Percentiles rank a stretch among this genome's conserved stretches.
phyloP scores from a whole-genome alignment of 371 early-diverging fungal species.

The Syncephalastrum sp. region DNA sequence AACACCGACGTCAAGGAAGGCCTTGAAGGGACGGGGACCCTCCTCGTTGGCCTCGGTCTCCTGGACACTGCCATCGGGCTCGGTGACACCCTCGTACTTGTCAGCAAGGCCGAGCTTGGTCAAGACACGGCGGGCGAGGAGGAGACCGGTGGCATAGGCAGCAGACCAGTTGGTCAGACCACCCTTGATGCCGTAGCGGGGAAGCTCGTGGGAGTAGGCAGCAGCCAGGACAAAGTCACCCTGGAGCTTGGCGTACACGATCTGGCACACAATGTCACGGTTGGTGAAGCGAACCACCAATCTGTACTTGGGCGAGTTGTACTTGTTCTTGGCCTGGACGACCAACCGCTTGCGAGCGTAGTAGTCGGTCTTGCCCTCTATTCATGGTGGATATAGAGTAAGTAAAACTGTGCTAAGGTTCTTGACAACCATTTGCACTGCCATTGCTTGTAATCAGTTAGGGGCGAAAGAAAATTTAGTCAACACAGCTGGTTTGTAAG shows the following conservation, averaged over 20 bases:
- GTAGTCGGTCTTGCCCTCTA: slow-evolving; percentile 99
- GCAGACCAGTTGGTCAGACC: slow-evolving; percentile 99
- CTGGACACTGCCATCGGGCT: slow-evolving; percentile 92
- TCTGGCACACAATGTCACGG: slow-evolving; percentile 97
- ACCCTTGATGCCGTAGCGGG: slow-evolving; percentile 97
- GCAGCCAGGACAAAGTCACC: slow-evolving; percentile 98
- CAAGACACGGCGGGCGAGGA: slow-evolving; percentile 97
- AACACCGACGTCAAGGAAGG: slow-evolving; percentile 99
- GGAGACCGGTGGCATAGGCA: slow-evolving; percentile 99
- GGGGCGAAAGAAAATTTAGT: slow-evolving; percentile 82
- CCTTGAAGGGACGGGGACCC: slow-evolving; percentile 98
- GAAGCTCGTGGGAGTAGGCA: slow-evolving; percentile 99
- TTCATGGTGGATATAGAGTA: slow-evolving; percentile 3
- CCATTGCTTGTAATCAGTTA: slow-evolving; percentile 66
- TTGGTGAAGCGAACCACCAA: slow-evolving; percentile 99
- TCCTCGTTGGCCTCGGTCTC: slow-evolving; percentile 92
- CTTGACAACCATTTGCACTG: slow-evolving; percentile 7
- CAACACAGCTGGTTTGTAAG: slow-evolving; percentile 35
- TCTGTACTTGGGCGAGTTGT: slow-evolving; percentile 99
- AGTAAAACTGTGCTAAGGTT: neutral
- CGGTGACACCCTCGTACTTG: slow-evolving; percentile 94
- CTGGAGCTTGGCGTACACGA: slow-evolving; percentile 98
- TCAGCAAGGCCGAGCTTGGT: slow-evolving; percentile 94
- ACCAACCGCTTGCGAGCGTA: slow-evolving; percentile 94
- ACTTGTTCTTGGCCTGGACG: slow-evolving; percentile 99